phyloP scores from a whole-genome alignment of 176 grass and related monocot species.

The Ensete ventricosum region DNA sequence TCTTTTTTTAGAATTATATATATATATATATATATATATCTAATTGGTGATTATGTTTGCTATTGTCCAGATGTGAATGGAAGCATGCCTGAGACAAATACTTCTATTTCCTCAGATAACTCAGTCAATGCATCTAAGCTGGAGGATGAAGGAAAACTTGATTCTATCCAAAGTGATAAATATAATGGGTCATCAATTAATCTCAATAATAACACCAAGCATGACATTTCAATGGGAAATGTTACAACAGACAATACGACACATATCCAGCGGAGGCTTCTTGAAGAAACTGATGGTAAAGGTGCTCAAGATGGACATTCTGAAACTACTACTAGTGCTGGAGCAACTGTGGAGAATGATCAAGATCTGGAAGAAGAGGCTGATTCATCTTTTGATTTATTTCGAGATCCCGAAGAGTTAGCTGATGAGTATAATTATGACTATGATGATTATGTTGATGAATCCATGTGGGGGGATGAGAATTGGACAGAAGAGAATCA shows the following conservation, averaged over 20 bases:
- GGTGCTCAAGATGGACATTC: conserved; percentile 33
- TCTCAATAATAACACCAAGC: conserved; percentile 19
- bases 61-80: conserved; percentile 10
- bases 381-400: conserved; percentile 80
- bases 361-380: conserved; percentile 67
- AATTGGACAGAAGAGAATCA: conserved; percentile 78
- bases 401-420: conserved; percentile 40
- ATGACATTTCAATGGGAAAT: conserved; percentile 26
- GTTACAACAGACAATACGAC: conserved; percentile 32
- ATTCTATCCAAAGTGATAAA: conserved; percentile 31
- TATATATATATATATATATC: background rate
- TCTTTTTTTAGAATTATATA: background rate
- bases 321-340: conserved; percentile 28
- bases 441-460: conserved; percentile 53
- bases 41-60: background rate
- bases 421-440: conserved; percentile 45
- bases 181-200: conserved; percentile 28
- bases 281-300: conserved; percentile 50
- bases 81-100: conserved; percentile 13
- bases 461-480: conserved; percentile 84
- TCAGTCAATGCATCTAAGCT: conserved; percentile 28
- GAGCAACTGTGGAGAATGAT: conserved; percentile 53
- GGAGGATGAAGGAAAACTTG: conserved; percentile 22
- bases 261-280: conserved; percentile 58
- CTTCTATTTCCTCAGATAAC: conserved; percentile 14